Evolutionary conservation across 148 eudicot genomes (phyloP).

Genomic region (Hydrangea macrophylla): DNA sequence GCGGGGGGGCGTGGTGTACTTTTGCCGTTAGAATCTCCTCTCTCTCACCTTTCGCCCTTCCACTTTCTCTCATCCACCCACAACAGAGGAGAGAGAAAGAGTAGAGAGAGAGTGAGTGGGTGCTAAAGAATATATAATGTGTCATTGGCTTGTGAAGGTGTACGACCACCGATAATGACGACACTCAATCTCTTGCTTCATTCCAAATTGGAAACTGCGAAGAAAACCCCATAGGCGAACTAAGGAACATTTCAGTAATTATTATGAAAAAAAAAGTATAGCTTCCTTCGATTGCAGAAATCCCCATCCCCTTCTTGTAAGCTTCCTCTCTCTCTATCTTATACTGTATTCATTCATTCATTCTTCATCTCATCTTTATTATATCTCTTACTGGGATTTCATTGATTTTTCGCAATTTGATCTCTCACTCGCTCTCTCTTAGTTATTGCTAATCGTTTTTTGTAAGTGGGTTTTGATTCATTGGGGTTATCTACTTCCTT

Average conservation of each 20-base stretch:
- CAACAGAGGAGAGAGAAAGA: slow-evolving; percentile 5
- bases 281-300: slow-evolving; percentile 6
- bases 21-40: slow-evolving; percentile 14
- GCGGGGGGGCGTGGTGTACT: not conserved
- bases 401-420: not conserved
- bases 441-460: not conserved
- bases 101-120: not conserved
- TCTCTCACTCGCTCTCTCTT: not conserved
- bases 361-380: not conserved
- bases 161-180: not conserved
- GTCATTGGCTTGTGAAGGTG: slow-evolving; percentile 9
- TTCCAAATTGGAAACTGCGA: not conserved
- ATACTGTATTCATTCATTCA: not conserved
- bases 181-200: slow-evolving; percentile 16
- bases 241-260: not conserved
- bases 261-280: not conserved
- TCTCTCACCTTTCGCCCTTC: slow-evolving; percentile 4
- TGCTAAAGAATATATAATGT: not conserved
- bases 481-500: not conserved
- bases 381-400: not conserved
- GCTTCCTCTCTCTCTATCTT: not conserved
- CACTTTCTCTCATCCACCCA: slow-evolving; percentile 1
- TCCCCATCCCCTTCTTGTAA: slow-evolving; percentile 10
- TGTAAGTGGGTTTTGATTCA: slow-evolving; percentile 4
- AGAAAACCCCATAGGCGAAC: not conserved